These are phyloP conservation scores for Helianthus annuus DNA, from an alignment of 129 eudicot genomes.

Conservation along the genomic window DNA sequence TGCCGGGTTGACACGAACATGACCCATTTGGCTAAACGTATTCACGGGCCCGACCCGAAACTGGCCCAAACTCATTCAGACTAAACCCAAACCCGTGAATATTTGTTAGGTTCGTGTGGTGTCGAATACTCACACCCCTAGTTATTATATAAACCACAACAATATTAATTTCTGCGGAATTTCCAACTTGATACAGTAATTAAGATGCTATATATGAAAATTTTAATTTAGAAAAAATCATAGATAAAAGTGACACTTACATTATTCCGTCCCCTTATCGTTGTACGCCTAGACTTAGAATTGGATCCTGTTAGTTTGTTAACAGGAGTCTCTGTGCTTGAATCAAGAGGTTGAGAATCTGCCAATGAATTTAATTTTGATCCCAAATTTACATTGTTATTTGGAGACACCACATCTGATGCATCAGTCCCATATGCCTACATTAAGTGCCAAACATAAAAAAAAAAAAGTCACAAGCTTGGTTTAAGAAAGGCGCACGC, in stretches of 20 bases:
- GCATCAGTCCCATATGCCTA: conserved; percentile 76
- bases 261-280: conserved; percentile 71
- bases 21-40: too few relatives aligned
- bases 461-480: neutral
- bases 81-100: too few relatives aligned
- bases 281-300: conserved; percentile 59
- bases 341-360: conserved; percentile 48
- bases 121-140: too few relatives aligned
- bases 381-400: conserved; percentile 28
- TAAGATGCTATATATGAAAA: conserved; percentile 3
- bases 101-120: too few relatives aligned
- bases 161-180: neutral
- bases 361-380: conserved; percentile 44
- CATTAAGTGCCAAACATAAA: conserved; percentile 24
- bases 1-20: too few relatives aligned
- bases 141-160: neutral
- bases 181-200: neutral
- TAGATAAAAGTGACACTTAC: conserved; percentile 44
- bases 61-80: too few relatives aligned
- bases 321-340: conserved; percentile 48
- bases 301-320: conserved; percentile 49
- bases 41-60: too few relatives aligned
- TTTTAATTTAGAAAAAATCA: neutral
- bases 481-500: too few relatives aligned
- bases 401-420: conserved; percentile 69